phyloP scores from a whole-genome alignment of 352 stramenopile species.

The Pythium sukuiense region DNA sequence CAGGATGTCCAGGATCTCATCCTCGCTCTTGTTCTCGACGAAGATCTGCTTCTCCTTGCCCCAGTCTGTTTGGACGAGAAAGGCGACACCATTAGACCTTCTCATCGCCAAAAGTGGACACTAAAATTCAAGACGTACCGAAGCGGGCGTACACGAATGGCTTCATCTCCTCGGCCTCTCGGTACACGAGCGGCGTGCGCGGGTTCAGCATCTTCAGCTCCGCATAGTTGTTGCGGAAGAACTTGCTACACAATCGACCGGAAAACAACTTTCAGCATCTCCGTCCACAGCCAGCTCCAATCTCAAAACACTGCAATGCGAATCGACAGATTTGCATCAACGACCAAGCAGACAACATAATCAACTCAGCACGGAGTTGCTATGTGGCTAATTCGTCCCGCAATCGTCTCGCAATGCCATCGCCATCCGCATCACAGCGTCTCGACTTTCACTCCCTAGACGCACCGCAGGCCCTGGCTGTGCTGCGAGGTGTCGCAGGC shows the following conservation, averaged over 20 bases:
- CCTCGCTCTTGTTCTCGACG: conserved; percentile 80
- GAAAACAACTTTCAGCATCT: neutral
- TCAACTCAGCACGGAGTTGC: neutral
- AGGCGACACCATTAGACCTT: neutral
- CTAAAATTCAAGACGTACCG: conserved; percentile 31
- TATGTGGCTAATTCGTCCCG: too few relatives aligned
- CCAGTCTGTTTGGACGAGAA: conserved; percentile 48
- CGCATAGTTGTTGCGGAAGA: conserved; percentile 86
- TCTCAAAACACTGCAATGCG: neutral
- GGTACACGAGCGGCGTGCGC: conserved; percentile 80
- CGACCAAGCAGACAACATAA: neutral
- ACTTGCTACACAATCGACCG: conserved; percentile 42
- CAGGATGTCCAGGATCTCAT: conserved; percentile 74
- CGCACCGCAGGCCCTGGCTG: conserved; percentile 78
- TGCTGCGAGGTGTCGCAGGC: conserved; percentile 82
- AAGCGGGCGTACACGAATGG: conserved; percentile 88
- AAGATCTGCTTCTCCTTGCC: conserved; percentile 83
- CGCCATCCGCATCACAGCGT: neutral
- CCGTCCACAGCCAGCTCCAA: neutral
- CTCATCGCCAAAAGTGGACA: too few relatives aligned
- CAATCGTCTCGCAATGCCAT: conserved; percentile 11
- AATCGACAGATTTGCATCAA: neutral
- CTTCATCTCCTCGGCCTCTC: conserved; percentile 84
- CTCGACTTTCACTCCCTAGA: neutral
- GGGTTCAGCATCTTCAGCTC: conserved; percentile 91